phyloP scores from a whole-genome alignment of 228 moss, liverwort and hornwort species.

The Sphagnum fallax region DNA sequence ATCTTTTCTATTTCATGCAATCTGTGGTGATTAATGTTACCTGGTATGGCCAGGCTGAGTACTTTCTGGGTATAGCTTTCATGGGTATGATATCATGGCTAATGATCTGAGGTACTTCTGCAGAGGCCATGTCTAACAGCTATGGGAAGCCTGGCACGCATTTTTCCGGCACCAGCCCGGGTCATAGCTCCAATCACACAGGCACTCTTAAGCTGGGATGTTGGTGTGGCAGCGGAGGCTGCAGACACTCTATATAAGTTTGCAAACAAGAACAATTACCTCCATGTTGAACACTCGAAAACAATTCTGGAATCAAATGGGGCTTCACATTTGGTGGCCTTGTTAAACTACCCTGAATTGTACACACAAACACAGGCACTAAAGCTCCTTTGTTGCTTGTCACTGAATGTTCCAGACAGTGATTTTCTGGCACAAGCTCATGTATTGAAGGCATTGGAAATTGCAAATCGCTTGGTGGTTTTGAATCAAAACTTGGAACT shows the following conservation, averaged over 20 bases:
- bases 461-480: too few relatives aligned
- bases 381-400: background rate
- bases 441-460: too few relatives aligned
- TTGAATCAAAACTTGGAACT: too few relatives aligned
- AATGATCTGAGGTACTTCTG: background rate
- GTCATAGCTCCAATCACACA: background rate
- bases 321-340: background rate
- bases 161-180: background rate
- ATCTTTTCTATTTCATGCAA: background rate
- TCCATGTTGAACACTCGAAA: background rate
- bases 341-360: background rate
- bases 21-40: background rate
- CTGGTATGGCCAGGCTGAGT: too few relatives aligned
- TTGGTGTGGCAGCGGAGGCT: background rate
- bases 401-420: background rate
- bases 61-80: too few relatives aligned
- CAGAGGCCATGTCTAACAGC: background rate
- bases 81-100: background rate
- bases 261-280: background rate
- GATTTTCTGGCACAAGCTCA: too few relatives aligned
- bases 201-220: background rate
- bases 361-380: background rate
- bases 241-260: background rate
- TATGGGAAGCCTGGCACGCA: background rate
- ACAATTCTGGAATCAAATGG: background rate